Conservation (phyloP, 1,284 basidiomycete species). For the Apiotrichum siamense region DNA sequence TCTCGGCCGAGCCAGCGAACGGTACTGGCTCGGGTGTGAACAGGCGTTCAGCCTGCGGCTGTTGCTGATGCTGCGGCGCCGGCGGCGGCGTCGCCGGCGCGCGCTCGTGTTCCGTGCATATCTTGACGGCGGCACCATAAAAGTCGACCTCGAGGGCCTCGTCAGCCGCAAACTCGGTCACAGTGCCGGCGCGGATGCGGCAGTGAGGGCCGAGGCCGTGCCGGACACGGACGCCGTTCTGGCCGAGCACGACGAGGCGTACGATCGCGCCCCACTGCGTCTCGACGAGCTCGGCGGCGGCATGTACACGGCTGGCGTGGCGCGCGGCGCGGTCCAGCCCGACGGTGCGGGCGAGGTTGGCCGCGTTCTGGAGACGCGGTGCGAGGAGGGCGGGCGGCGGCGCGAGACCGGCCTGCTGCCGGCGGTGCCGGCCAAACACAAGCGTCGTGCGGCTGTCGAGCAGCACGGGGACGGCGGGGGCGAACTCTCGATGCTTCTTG, state of each 20-base stretch:
- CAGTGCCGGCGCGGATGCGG: constrained; percentile 10
- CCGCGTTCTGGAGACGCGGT: constrained; percentile 5
- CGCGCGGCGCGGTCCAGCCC: constrained; percentile 35
- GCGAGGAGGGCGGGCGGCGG: background rate
- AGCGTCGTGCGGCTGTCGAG: constrained; percentile 23
- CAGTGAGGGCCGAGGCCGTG: background rate
- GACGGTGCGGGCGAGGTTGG: constrained; percentile 21
- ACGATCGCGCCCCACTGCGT: constrained; percentile 5
- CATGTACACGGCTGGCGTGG: constrained; percentile 42
- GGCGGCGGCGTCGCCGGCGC: too few species aligned
- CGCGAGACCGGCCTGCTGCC: background rate
- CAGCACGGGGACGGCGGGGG: constrained; percentile 8
- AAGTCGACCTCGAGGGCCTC: constrained; percentile 33
- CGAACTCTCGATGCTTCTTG: background rate
- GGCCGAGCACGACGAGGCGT: constrained; percentile 40
- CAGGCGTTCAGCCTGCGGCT: constrained; percentile 9
- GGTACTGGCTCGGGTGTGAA: constrained; percentile 6
- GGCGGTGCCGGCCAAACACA: constrained; percentile 37
- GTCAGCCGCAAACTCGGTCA: constrained; percentile 5
- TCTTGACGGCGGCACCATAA: constrained; percentile 31
- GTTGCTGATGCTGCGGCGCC: too few species aligned
- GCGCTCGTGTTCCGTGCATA: constrained; percentile 6
- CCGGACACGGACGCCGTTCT: constrained; percentile 41
- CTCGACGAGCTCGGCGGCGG: constrained; percentile 29
- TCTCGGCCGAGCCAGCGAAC: background rate